These are phyloP conservation scores for Plectranthus barbatus DNA, from an alignment of 257 asterid species.

Conservation along the genomic window DNA sequence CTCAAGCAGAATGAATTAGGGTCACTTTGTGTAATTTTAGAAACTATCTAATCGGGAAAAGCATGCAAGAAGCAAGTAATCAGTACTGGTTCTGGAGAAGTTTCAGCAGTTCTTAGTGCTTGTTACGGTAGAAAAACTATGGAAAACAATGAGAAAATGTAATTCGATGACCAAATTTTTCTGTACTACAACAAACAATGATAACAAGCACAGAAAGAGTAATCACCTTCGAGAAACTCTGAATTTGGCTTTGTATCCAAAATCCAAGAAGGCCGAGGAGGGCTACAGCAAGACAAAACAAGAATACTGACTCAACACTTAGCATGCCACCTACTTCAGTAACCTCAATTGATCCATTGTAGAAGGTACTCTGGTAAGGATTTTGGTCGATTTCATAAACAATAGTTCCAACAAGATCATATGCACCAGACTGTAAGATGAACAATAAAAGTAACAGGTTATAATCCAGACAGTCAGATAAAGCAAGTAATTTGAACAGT, in stretches of 20 bases:
- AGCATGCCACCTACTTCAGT: slow-evolving; percentile 71
- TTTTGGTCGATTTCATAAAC: slow-evolving; percentile 79
- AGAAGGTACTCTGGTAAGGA: slow-evolving; percentile 81
- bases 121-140: neutral
- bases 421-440: slow-evolving; percentile 68
- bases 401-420: slow-evolving; percentile 81
- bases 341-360: slow-evolving; percentile 90
- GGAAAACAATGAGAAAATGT: neutral
- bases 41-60: neutral
- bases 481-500: neutral
- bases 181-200: neutral
- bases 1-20: neutral
- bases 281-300: slow-evolving; percentile 67
- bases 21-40: neutral
- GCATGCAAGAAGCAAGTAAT: neutral
- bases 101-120: too few relatives aligned
- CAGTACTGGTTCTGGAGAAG: neutral
- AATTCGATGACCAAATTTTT: neutral
- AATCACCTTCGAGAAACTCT: slow-evolving; percentile 64
- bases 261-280: slow-evolving; percentile 53
- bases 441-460: neutral
- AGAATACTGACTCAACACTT: slow-evolving; percentile 86
- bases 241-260: slow-evolving; percentile 56
- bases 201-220: neutral
- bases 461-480: neutral